Base-by-base conservation (phyloP, 768 basidiomycete genomes). In the Austroboletus festivus region DNA sequence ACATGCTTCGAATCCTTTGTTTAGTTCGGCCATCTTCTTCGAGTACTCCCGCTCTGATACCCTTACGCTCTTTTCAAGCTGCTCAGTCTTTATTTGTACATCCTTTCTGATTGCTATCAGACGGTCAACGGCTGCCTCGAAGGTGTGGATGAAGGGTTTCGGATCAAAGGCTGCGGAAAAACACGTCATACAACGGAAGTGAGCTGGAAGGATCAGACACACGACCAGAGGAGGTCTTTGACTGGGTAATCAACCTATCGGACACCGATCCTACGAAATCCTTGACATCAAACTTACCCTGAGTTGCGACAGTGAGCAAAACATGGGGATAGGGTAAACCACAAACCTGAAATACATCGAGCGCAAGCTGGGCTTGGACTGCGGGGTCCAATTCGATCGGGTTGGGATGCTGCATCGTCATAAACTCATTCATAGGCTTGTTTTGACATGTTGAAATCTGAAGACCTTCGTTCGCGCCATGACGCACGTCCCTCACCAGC, bases 41-140 rank as follows among this genome's bases (percentile, higher is more conserved):
- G 91, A 89, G 68, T 98, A 99, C 57, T 96, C 93, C 53, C 93
- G 71, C 68, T 98, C 95, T 3, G 93, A 84, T 0, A 86, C 78
- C 39, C 86, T 75, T 13, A 97, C 94, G 56, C 83, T 85, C 72
- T 89, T 89, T 73, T 98, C 95, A 75, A 95, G 85, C 61, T 88
- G 85, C 65, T 93, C 88, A 0, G 92, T 94, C 68, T 86, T 86
- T 20, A 82, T 72, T 53, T 97, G 93, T 7, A 97, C 90, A 69
- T 96, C 88, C 60, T 87, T 89, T 38, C 95, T 80, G 15, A 96
- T 77, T 1, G 83, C 77, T 52, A 99, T 86, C 28, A 99, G 79
- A 45, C 79, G 82, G 70, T 96, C 93, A 11, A 98, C 85, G 0
- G 91, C 89, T 16, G 82, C 81, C 57, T 98, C 96, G 54, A 99